phyloP scores from a whole-genome alignment of 2,329 filamentous ascomycete genomes.

The Colletotrichum musicola region DNA sequence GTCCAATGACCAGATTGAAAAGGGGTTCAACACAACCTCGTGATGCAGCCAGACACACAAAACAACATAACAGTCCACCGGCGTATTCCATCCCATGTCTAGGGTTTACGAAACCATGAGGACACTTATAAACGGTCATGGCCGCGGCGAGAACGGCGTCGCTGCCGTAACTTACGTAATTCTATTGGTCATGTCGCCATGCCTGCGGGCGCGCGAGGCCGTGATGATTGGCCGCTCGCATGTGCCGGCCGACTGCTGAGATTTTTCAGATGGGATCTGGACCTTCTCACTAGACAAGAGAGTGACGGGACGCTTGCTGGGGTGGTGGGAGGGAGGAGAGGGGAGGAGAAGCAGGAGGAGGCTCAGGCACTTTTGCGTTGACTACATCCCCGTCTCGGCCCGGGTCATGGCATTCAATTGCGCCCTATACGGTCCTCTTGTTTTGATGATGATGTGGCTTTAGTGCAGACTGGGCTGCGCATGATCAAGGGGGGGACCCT shows the following conservation, averaged over 20 bases:
- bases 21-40: neutral
- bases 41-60: neutral
- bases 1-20: neutral
- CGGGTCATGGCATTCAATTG: neutral
- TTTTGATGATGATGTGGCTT: neutral
- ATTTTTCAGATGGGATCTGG: conserved; percentile 23
- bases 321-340: neutral
- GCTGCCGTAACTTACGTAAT: conserved; percentile 32
- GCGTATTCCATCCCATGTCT: neutral
- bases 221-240: conserved; percentile 21
- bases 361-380: conserved; percentile 24
- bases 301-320: conserved; percentile 11
- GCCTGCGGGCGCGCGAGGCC: conserved; percentile 1
- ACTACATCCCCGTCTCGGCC: neutral
- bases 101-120: conserved; percentile 15
- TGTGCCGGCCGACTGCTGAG: conserved; percentile 11
- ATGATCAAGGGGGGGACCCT: no score
- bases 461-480: neutral
- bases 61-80: neutral
- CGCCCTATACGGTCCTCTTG: neutral
- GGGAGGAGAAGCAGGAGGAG: no score
- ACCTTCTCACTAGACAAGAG: conserved; percentile 1
- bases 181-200: conserved; percentile 30
- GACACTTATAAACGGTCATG: conserved; percentile 17
- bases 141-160: neutral